Conservation (phyloP, 2,329 filamentous ascomycete genomes). For the Didymella exigua region DNA sequence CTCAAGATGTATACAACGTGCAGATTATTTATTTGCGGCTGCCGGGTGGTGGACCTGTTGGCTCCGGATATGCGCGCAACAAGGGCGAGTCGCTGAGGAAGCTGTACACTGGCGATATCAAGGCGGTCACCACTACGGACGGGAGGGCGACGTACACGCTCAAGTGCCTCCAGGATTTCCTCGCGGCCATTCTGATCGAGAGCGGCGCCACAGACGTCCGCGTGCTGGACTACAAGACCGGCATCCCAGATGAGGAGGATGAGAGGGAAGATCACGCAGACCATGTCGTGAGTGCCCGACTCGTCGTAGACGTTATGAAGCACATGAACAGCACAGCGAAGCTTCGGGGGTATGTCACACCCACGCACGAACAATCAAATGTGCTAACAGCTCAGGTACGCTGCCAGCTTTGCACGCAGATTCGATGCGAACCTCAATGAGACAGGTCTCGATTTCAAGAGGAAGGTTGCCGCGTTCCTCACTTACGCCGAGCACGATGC, state of each 20-base stretch:
- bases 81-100: conserved; percentile 26
- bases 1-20: conserved; percentile 19
- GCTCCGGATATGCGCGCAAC: conserved; percentile 25
- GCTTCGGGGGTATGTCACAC: conserved; percentile 16
- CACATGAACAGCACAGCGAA: conserved; percentile 16
- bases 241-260: conserved; percentile 17
- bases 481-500: conserved; percentile 30
- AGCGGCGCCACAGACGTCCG: conserved; percentile 26
- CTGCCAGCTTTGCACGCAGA: conserved; percentile 23
- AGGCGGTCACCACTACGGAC: conserved; percentile 26
- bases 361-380: too few species aligned
- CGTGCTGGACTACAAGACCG: conserved; percentile 30
- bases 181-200: conserved; percentile 22
- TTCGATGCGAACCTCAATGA: conserved; percentile 20
- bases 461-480: conserved; percentile 28
- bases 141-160: conserved; percentile 29
- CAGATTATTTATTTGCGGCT: conserved; percentile 38
- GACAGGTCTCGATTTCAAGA: conserved; percentile 14
- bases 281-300: conserved; percentile 32
- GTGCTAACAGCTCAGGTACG: conserved; percentile 25
- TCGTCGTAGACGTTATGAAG: conserved; percentile 33
- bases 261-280: conserved; percentile 33
- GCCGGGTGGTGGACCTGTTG: conserved; percentile 29
- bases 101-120: conserved; percentile 27
- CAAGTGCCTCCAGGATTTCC: conserved; percentile 22